Base-by-base conservation (phyloP, 1,284 basidiomycete species). In the Ceratobasidium sp. region DNA sequence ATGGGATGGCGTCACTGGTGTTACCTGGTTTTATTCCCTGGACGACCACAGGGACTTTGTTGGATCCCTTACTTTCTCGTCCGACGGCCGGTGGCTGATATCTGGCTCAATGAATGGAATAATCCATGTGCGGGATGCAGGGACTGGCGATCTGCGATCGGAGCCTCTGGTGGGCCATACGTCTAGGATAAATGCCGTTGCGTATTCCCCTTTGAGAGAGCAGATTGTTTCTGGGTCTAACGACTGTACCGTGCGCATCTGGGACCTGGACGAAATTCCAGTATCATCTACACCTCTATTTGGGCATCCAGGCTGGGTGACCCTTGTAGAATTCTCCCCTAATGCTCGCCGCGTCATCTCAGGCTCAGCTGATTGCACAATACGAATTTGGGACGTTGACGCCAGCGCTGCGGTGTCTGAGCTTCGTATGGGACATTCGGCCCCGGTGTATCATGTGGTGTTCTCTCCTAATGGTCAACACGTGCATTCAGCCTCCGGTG, bases 401-500 rank as follows among this genome's bases (percentile, higher is more conserved):
- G 22, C 60, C n/a, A 50, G 47, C 14, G 47, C 31, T 2, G 1
- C 19, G 22, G 22, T 33, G 22, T 5, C 6, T 15, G 19, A n/a
- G 1, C 24, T 56, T 8, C 27, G 56, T 15, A 47, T 14, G 6
- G 47, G 63, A 17, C 51, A 56, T 27, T 22, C 45, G 15, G 29
- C 29, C n/a, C 15, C 73, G 3, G 22, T 74, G 14, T 31, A 19
- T n/a, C 15, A 36, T 3, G 50, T 56, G 17, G 50, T 48, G 2
- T 74, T 74, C 59, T 51, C 73, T 41, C 50, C 64, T 47, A 65
- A 76, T 53, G 66, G 74, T 17, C 14, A 17, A 1, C 41, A 31
- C 17, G 17, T 76, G 15, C 66, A 51, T 4, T 76, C 76, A 14
- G 74, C 65, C 15, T 76, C 66, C n/a, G 29, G 48, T 17, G 76